Percentiles rank a stretch among this genome's conserved stretches.
phyloP scores from a whole-genome alignment of 495 filamentous ascomycete species.

The Amniculicola lignicola region DNA sequence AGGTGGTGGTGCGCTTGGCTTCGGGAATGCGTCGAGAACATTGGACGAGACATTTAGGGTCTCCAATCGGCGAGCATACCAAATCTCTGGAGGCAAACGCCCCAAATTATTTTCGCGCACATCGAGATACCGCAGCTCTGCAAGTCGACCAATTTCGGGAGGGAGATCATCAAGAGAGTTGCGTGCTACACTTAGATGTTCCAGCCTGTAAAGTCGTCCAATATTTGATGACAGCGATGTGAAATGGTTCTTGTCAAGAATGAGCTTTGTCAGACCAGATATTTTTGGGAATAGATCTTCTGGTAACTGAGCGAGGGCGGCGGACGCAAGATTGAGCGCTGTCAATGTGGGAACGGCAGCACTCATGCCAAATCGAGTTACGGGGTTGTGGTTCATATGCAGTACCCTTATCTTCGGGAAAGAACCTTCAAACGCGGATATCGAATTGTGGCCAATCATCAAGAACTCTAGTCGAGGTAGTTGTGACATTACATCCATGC shows the following conservation, averaged over 20 bases:
- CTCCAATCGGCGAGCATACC: slow-evolving; percentile 84
- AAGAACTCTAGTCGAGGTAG: slow-evolving; percentile 84
- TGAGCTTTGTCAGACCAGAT: slow-evolving; percentile 76
- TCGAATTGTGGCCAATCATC: slow-evolving; percentile 82
- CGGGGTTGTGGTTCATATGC: slow-evolving; percentile 84
- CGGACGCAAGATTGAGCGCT: slow-evolving; percentile 79
- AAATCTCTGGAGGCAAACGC: slow-evolving; percentile 83
- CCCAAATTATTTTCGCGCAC: slow-evolving; percentile 88
- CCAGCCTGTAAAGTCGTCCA: slow-evolving; percentile 75
- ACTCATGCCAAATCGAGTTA: slow-evolving; percentile 86
- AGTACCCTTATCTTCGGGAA: slow-evolving; percentile 81
- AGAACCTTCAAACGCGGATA: slow-evolving; percentile 80
- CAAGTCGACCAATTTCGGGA: slow-evolving; percentile 77
- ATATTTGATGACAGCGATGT: slow-evolving; percentile 80
- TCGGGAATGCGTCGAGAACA: slow-evolving; percentile 83
- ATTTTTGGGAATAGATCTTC: slow-evolving; percentile 86
- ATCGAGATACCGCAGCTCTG: slow-evolving; percentile 80
- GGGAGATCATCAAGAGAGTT: slow-evolving; percentile 83
- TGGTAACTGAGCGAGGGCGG: slow-evolving; percentile 77
- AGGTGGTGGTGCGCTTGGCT: slow-evolving; percentile 48
- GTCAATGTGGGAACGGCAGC: slow-evolving; percentile 75
- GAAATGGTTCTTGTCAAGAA: slow-evolving; percentile 93
- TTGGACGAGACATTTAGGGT: slow-evolving; percentile 95
- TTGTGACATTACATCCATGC: slow-evolving; percentile 77
- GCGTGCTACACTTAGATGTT: slow-evolving; percentile 88